Conservation (phyloP, 1,284 basidiomycete genomes). For the Austropuccinia psidii region DNA sequence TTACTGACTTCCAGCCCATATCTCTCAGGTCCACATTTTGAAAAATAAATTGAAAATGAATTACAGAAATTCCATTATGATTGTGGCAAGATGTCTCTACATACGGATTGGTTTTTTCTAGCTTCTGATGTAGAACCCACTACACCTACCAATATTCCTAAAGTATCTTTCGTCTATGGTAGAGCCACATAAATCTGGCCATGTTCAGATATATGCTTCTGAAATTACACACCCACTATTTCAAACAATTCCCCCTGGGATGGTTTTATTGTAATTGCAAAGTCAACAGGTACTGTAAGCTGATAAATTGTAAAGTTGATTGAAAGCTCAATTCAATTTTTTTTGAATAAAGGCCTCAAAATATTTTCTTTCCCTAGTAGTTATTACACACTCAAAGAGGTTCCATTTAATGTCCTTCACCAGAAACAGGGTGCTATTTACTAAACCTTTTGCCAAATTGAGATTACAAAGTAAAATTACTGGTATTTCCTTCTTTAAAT, state of each 20-base stretch:
- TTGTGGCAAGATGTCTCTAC: too few relatives aligned
- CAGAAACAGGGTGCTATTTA: not conserved
- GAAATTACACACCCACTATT: not conserved
- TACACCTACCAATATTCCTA: too few relatives aligned
- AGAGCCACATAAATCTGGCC: not conserved
- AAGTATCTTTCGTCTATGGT: too few relatives aligned
- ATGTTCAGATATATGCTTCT: not conserved
- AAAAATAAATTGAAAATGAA: too few relatives aligned
- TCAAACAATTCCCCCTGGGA: not conserved
- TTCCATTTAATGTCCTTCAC: not conserved
- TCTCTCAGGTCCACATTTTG: too few relatives aligned
- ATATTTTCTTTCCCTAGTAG: too few relatives aligned
- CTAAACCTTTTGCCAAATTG: not conserved
- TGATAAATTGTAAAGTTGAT: not conserved
- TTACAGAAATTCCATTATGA: too few relatives aligned
- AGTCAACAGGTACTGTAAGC: not conserved
- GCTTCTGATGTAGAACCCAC: too few relatives aligned
- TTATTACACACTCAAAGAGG: not conserved
- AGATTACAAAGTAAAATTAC: not conserved
- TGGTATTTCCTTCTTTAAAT: not conserved
- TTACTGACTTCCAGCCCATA: too few relatives aligned
- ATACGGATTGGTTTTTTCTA: too few relatives aligned
- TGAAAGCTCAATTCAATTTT: not conserved
- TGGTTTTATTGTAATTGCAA: conserved; percentile 1
- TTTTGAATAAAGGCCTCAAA: not conserved